Evolutionary conservation across 2,329 filamentous ascomycete genomes (phyloP).

Genomic region (Coniochaeta prunicola): DNA sequence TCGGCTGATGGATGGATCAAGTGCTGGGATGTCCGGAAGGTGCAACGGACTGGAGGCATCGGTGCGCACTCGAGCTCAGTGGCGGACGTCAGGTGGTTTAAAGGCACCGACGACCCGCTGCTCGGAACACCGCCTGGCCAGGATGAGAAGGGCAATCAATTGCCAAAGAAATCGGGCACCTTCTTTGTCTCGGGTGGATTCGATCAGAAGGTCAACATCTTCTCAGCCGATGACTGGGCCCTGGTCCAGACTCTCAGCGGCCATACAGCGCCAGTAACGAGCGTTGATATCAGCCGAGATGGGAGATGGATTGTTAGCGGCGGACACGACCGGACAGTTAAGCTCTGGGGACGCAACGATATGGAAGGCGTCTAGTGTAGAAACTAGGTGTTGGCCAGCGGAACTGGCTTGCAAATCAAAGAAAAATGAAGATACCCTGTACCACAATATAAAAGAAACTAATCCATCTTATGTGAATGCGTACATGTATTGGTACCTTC

Average conservation of each 20-base stretch:
- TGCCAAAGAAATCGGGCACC: conserved; percentile 80
- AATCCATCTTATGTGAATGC: too few species aligned
- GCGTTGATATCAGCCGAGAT: conserved; percentile 80
- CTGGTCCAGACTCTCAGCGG: conserved; percentile 80
- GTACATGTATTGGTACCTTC: neutral
- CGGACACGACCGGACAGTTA: conserved; percentile 90
- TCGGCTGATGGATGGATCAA: conserved; percentile 95
- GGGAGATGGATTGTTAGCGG: conserved; percentile 90
- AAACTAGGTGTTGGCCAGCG: neutral
- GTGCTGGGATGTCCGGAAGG: conserved; percentile 94
- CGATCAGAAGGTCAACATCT: conserved; percentile 91
- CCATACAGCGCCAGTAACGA: conserved; percentile 87
- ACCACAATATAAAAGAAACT: neutral
- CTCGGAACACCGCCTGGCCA: conserved; percentile 51
- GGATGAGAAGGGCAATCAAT: conserved; percentile 56
- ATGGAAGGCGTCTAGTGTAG: conserved; percentile 15
- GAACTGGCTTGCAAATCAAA: neutral
- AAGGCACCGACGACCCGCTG: conserved; percentile 70
- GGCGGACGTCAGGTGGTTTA: conserved; percentile 90
- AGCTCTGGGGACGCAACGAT: conserved; percentile 89
- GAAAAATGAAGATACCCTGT: neutral
- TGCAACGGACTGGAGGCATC: conserved; percentile 74
- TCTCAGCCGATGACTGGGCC: conserved; percentile 94
- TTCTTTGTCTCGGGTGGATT: conserved; percentile 90
- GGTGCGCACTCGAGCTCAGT: conserved; percentile 89